Base-by-base conservation (phyloP, 1,284 basidiomycete genomes). In the Wolfiporia cocos region DNA sequence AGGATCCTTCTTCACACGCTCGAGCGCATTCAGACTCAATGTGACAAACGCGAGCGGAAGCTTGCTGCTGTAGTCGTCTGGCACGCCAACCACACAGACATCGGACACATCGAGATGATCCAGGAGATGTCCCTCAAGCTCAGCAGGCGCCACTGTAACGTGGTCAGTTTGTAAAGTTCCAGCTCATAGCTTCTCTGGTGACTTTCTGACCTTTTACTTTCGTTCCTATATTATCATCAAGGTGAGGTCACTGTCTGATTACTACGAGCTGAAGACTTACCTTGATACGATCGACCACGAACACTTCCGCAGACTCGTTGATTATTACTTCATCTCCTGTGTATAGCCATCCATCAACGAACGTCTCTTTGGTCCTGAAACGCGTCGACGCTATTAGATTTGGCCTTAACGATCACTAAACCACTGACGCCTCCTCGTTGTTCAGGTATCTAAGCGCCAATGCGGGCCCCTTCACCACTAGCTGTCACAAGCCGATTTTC, bases 1-100 rank as follows among this genome's bases (percentile, higher is more conserved):
- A 23, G 47, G 37, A 20, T 44, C 40, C 10, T 28, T 30, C 34
- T 44, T 32, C 23, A 51, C 42, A 29, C 47, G 42, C 43, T 40
- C 43, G 22, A 30, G 37, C 31, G 54, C 52, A 17, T 30, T 35
- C 18, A 34, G 37, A 38, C 44, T 50, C 14, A 48, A 52, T 19
- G 45, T 48, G 41, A 53, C 44, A 42, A 53, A 55, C 40, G 54
- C 54, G 26, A 55, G 44, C n/a, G 88, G 86, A 2, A 84, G 51
- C 55, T 91, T 86, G 22, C 86, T 86, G 34, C 74, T 81, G 51
- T 78, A 82, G 24, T 89, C 85, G 53, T 91, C 84, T 0, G 71
- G 72, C 6, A 88, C 59, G 1, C 83, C 76, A 12, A 91, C 78
- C 10, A 92, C 84, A 50, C 84, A 86, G 32, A 55, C 51, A 30